These are phyloP conservation scores for Fraxinus ornus DNA, from an alignment of 305 asterid species.

Conservation along the genomic window DNA sequence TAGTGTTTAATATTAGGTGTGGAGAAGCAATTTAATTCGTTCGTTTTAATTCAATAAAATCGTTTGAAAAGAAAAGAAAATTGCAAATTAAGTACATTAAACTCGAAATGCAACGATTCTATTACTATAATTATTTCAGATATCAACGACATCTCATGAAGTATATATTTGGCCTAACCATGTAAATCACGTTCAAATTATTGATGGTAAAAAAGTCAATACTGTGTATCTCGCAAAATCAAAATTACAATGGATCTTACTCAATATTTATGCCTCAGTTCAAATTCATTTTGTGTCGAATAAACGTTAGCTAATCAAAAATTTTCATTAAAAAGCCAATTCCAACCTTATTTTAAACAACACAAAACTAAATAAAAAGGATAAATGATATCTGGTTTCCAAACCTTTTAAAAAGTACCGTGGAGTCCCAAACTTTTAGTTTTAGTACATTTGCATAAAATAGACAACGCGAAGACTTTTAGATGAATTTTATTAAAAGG, in stretches of 20 bases:
- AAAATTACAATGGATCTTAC: background rate
- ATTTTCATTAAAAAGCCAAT: background rate
- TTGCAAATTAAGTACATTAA: background rate
- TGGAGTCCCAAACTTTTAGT: background rate
- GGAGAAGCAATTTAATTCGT: background rate
- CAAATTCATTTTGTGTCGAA: background rate
- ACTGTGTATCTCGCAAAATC: background rate
- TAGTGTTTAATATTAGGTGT: background rate
- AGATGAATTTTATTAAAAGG: background rate
- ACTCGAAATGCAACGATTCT: background rate
- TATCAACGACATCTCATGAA: background rate
- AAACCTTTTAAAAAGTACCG: background rate
- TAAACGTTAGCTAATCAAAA: background rate
- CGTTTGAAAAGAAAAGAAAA: background rate
- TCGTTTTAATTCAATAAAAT: background rate
- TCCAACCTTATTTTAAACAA: background rate
- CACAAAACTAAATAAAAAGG: background rate
- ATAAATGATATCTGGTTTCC: background rate
- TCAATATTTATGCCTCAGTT: background rate
- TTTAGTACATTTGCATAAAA: background rate
- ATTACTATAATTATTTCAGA: background rate
- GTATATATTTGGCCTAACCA: background rate
- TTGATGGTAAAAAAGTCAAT: background rate
- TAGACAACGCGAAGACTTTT: background rate
- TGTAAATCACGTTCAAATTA: background rate